Evolutionary conservation across 345 rosid genomes (phyloP).

Genomic region (Sonneratia alba): DNA sequence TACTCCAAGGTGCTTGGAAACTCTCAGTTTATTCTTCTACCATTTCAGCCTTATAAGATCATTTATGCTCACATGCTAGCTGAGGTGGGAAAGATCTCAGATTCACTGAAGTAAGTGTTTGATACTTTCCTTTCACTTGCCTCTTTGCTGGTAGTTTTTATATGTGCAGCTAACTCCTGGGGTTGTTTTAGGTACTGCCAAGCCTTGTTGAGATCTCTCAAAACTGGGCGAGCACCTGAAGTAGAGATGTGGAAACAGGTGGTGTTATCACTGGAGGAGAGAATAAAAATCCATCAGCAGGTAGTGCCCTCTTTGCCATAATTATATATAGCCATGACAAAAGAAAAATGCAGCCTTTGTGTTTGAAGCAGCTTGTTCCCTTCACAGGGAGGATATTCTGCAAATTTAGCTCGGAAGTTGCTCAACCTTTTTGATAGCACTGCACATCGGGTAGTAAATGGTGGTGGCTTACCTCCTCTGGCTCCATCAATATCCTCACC

Average conservation of each 20-base stretch:
- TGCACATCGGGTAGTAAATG: slow-evolving; percentile 56
- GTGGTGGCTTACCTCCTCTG: slow-evolving; percentile 65
- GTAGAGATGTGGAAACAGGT: slow-evolving; percentile 59
- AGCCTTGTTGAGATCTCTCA: slow-evolving; percentile 52
- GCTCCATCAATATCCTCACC: slow-evolving; percentile 34
- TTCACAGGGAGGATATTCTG: slow-evolving; percentile 64
- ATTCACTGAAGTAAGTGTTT: slow-evolving; percentile 70
- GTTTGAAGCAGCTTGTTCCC: neutral
- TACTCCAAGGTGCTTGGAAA: slow-evolving; percentile 92
- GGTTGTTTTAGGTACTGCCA: slow-evolving; percentile 58
- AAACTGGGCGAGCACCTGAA: slow-evolving; percentile 61
- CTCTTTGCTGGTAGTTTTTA: slow-evolving; percentile 6
- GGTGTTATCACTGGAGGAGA: slow-evolving; percentile 56
- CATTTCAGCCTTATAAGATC: slow-evolving; percentile 94
- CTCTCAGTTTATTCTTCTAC: slow-evolving; percentile 76
- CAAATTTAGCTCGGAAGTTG: slow-evolving; percentile 67
- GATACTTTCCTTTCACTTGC: slow-evolving; percentile 3
- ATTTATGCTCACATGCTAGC: slow-evolving; percentile 96
- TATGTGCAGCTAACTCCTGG: neutral
- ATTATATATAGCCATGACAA: neutral
- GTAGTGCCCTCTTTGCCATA: slow-evolving; percentile 15
- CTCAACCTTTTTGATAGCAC: slow-evolving; percentile 75
- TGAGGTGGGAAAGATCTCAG: slow-evolving; percentile 92
- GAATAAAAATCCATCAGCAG: slow-evolving; percentile 68
- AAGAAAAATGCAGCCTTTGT: neutral